A percentile compares a stretch with the other conserved stretches of the same genome.
These are phyloP conservation scores for Aspergillus campestris DNA, from an alignment of 495 filamentous ascomycete species.

Conservation along the genomic window DNA sequence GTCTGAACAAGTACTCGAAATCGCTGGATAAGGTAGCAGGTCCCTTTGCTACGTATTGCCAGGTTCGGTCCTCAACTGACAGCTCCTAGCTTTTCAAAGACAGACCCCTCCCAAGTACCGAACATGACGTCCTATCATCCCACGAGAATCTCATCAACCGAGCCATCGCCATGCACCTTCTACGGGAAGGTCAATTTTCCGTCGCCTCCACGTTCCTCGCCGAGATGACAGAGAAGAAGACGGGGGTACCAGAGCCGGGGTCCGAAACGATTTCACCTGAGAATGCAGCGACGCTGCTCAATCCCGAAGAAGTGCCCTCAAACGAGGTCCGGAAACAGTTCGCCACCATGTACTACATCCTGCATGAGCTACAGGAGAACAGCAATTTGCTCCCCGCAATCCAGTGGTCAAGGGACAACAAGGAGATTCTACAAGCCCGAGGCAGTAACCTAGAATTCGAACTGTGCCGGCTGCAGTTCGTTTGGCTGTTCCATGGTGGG, in stretches of 20 bases:
- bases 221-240: conserved; percentile 43
- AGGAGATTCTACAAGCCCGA: conserved; percentile 59
- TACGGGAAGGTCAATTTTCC: conserved; percentile 86
- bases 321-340: conserved; percentile 70
- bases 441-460: conserved; percentile 95
- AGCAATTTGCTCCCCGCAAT: conserved; percentile 77
- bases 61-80: neutral
- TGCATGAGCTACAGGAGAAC: conserved; percentile 60
- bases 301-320: conserved; percentile 52
- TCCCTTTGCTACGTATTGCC: neutral
- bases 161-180: conserved; percentile 91
- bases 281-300: conserved; percentile 19
- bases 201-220: conserved; percentile 75
- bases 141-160: conserved; percentile 74
- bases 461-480: conserved; percentile 74
- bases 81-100: conserved; percentile 61
- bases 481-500: conserved; percentile 64
- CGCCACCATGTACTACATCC: conserved; percentile 79
- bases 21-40: conserved; percentile 65
- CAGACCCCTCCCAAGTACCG: conserved; percentile 63
- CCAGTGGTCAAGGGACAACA: conserved; percentile 69
- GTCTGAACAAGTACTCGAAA: conserved; percentile 73
- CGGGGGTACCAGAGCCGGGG: conserved; percentile 5
- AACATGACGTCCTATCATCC: conserved; percentile 72
- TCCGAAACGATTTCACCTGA: conserved; percentile 8